Conservation (phyloP, 768 basidiomycete species). For the Xerocomellus intermedius region DNA sequence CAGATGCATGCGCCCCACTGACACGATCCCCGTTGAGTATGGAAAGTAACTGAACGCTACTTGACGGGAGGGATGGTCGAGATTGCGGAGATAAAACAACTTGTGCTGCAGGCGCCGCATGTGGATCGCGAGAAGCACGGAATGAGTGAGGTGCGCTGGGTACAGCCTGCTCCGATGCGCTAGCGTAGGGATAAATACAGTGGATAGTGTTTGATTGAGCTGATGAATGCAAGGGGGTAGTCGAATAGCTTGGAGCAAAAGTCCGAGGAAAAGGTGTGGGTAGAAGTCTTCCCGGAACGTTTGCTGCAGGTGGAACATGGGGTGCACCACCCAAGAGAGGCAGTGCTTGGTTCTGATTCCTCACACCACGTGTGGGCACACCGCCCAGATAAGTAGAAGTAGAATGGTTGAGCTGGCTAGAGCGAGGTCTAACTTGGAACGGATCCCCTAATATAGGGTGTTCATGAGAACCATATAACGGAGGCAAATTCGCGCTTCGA, state of each 20-base stretch:
- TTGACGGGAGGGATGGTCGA: slow-evolving; percentile 20
- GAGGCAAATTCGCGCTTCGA: slow-evolving; percentile 5
- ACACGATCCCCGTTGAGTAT: slow-evolving; percentile 33
- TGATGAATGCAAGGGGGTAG: slow-evolving; percentile 14
- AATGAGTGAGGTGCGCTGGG: slow-evolving; percentile 7
- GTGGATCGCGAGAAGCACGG: slow-evolving; percentile 13
- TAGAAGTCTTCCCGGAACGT: slow-evolving; percentile 2
- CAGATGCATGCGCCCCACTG: slow-evolving; percentile 7
- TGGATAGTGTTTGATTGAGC: slow-evolving; percentile 7
- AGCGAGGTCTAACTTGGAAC: slow-evolving; percentile 48
- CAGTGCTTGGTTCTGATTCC: slow-evolving; percentile 16
- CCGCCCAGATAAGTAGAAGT: slow-evolving; percentile 11
- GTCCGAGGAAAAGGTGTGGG: slow-evolving; percentile 15
- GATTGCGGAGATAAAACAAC: slow-evolving; percentile 10
- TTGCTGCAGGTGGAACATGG: slow-evolving; percentile 4
- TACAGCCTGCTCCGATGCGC: slow-evolving; percentile 7
- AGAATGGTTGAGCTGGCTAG: slow-evolving; percentile 45
- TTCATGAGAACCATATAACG: slow-evolving; percentile 6
- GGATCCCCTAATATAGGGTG: slow-evolving; percentile 23
- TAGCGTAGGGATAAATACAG: slow-evolving; percentile 16
- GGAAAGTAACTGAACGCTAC: slow-evolving; percentile 34
- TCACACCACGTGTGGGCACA: slow-evolving; percentile 5
- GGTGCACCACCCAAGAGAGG: slow-evolving; percentile 9
- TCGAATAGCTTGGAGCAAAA: slow-evolving; percentile 20
- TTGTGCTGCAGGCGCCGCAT: slow-evolving; percentile 12